Evolutionary conservation across 768 basidiomycete genomes (phyloP).

Genomic region (Tephrocybe sp.): DNA sequence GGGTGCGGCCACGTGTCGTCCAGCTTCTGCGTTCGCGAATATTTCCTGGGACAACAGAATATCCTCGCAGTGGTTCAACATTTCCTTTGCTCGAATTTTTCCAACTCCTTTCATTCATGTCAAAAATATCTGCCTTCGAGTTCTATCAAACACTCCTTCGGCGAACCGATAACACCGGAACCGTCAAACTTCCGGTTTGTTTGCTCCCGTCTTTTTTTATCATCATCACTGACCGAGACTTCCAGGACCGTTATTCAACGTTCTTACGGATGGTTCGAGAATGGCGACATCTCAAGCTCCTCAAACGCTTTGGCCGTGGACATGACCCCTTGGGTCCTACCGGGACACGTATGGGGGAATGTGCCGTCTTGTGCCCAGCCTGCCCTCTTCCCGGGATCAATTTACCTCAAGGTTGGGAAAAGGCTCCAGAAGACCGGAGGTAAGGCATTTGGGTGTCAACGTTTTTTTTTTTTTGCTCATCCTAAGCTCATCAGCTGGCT

Average conservation of each 20-base stretch:
- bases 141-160: too few relatives aligned
- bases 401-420: constrained; percentile 17
- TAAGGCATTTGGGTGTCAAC: not conserved
- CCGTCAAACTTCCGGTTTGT: too few relatives aligned
- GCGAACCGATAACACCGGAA: too few relatives aligned
- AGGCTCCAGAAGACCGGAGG: constrained; percentile 3
- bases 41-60: too few relatives aligned
- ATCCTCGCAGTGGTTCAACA: constrained; percentile 5
- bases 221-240: not conserved
- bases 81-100: not conserved
- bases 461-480: not conserved
- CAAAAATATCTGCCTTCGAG: constrained; percentile 14
- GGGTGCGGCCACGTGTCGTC: too few relatives aligned
- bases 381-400: constrained; percentile 27
- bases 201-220: not conserved
- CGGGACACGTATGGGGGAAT: constrained; percentile 16
- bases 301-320: constrained; percentile 14
- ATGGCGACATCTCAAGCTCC: constrained; percentile 19
- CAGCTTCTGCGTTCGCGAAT: not conserved
- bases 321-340: constrained; percentile 13
- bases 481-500: constrained; percentile 20
- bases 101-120: constrained; percentile 13
- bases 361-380: constrained; percentile 23
- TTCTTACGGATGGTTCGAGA: constrained; percentile 18
- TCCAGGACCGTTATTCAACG: constrained; percentile 19